Conservation (phyloP, 1,139 yeast species). For the Suhomyces kunorum region DNA sequence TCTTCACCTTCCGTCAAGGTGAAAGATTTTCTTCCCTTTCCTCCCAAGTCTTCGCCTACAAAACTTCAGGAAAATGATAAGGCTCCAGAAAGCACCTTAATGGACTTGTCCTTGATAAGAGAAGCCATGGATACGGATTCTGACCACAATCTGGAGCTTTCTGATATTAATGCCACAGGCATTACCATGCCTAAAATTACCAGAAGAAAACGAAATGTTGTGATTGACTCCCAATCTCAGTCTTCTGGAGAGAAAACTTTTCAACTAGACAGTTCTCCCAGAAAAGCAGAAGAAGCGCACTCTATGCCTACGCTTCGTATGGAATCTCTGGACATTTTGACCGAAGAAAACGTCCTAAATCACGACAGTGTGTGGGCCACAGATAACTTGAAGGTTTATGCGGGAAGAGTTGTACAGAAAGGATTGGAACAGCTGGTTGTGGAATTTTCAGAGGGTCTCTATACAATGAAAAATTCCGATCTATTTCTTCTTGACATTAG, state of each 20-base stretch:
- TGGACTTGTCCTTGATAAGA: constrained; percentile 5
- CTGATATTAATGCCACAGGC: constrained; percentile 7
- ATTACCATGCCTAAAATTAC: constrained; percentile 6
- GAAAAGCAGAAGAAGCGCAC: neutral
- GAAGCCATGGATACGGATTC: neutral
- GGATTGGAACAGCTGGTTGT: constrained; percentile 32
- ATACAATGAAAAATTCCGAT: constrained; percentile 31
- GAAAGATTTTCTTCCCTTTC: constrained; percentile 11
- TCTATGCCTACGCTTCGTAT: constrained; percentile 17
- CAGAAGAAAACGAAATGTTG: constrained; percentile 10
- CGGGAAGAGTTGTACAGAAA: constrained; percentile 29
- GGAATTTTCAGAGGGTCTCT: constrained; percentile 36
- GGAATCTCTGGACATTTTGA: constrained; percentile 24
- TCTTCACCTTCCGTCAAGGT: constrained; percentile 18
- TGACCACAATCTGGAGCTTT: constrained; percentile 1
- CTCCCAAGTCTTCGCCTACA: constrained; percentile 17
- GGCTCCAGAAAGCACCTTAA: constrained; percentile 4
- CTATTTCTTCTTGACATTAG: constrained; percentile 37
- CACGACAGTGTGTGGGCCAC: constrained; percentile 40
- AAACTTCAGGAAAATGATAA: constrained; percentile 5
- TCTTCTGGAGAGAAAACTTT: neutral
- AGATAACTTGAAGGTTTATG: constrained; percentile 37
- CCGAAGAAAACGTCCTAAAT: constrained; percentile 21
- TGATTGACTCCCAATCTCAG: constrained; percentile 12
- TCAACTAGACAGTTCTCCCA: neutral